phyloP scores from a whole-genome alignment of 192 early-diverging fungal species.

The Geranomyces michiganensis region DNA sequence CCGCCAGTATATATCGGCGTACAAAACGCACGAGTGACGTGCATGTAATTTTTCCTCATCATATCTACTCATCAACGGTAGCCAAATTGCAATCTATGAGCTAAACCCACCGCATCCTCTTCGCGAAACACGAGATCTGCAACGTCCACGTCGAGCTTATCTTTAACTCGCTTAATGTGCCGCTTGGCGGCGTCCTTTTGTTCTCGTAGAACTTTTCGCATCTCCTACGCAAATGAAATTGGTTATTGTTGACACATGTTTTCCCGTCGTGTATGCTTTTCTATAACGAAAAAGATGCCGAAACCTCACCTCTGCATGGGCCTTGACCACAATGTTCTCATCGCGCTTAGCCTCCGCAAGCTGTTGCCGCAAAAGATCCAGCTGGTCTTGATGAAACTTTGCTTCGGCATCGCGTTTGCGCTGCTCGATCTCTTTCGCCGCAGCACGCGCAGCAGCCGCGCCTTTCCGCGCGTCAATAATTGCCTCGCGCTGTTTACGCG shows the following conservation, averaged over 20 bases:
- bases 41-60: too few relatives aligned
- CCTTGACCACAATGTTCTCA: slow-evolving; percentile 27
- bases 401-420: slow-evolving; percentile 14
- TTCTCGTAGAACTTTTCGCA: slow-evolving; percentile 16
- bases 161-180: slow-evolving; percentile 14
- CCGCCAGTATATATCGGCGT: too few relatives aligned
- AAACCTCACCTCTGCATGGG: slow-evolving; percentile 21
- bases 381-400: slow-evolving; percentile 26
- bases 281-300: background rate
- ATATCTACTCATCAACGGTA: background rate
- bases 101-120: slow-evolving; percentile 15
- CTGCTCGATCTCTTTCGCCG: background rate
- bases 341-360: slow-evolving; percentile 18
- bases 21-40: too few relatives aligned
- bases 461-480: slow-evolving; percentile 31
- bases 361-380: slow-evolving; percentile 19
- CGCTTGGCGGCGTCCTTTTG: slow-evolving; percentile 25
- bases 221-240: slow-evolving; percentile 16
- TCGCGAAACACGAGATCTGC: slow-evolving; percentile 20
- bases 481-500: slow-evolving; percentile 11
- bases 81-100: slow-evolving; percentile 3
- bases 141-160: slow-evolving; percentile 31
- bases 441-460: background rate
- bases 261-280: background rate
- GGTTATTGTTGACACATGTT: too few relatives aligned